A percentile compares a stretch with the other conserved stretches of the same genome.
phyloP scores from a whole-genome alignment of 2,329 filamentous ascomycete genomes.

The Arthrocladium fulminans region DNA sequence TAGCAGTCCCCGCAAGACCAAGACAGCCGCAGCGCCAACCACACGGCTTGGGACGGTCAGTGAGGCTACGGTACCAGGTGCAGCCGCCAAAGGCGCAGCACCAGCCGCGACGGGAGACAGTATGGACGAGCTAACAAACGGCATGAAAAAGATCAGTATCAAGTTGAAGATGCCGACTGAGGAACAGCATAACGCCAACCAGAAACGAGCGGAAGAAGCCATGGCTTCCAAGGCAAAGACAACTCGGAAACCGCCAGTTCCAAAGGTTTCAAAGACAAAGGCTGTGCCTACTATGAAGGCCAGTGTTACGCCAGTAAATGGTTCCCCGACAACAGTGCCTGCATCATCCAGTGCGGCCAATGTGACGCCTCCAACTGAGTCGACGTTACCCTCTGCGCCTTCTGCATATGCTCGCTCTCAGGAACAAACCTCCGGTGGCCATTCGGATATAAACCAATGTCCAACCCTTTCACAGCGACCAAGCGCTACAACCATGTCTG shows the following conservation, averaged over 20 bases:
- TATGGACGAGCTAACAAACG: conserved; percentile 44
- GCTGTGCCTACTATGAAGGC: background rate
- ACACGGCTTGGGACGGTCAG: background rate
- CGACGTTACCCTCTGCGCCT: background rate
- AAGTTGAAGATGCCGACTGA: conserved; percentile 50
- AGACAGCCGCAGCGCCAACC: background rate
- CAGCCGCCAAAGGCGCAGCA: background rate
- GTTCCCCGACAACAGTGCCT: background rate
- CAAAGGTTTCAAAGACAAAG: conserved; percentile 16
- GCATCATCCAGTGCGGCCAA: background rate
- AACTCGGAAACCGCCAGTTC: conserved; percentile 27
- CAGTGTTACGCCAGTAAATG: background rate
- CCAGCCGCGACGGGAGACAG: conserved; percentile 20
- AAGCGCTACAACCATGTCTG: background rate
- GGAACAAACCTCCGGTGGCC: background rate
- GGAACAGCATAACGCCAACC: conserved; percentile 48
- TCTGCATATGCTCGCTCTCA: background rate
- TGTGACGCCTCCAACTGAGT: background rate
- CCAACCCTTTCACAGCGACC: background rate
- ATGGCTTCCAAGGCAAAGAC: conserved; percentile 31
- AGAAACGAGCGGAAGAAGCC: conserved; percentile 37
- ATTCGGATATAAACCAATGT: background rate
- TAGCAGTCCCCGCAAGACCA: conserved; percentile 29
- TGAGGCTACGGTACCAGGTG: background rate
- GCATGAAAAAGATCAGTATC: conserved; percentile 46